phyloP scores from a whole-genome alignment of 2,329 filamentous ascomycete genomes.

The Xenoacremonium recifei region DNA sequence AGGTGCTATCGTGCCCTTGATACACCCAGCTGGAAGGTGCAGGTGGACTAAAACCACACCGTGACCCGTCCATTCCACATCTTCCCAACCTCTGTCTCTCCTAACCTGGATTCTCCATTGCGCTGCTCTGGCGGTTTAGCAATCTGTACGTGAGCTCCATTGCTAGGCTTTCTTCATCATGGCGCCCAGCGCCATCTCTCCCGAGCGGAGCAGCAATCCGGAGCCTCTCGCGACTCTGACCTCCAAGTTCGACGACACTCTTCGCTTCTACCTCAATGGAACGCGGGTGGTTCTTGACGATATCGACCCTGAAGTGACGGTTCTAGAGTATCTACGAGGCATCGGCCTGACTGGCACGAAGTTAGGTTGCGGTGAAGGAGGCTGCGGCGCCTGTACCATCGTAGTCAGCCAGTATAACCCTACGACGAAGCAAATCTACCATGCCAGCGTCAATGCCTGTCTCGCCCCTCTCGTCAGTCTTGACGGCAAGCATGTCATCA shows the following conservation, averaged over 20 bases:
- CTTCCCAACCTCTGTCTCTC: not conserved
- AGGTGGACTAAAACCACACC: not conserved
- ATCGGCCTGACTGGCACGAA: constrained; percentile 95
- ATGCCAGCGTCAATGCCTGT: constrained; percentile 95
- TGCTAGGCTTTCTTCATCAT: too few species aligned
- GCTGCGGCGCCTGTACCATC: constrained; percentile 94
- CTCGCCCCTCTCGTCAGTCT: constrained; percentile 88
- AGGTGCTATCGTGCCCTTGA: too few species aligned
- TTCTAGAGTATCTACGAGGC: constrained; percentile 89
- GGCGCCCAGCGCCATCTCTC: constrained; percentile 56
- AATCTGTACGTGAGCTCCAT: not conserved
- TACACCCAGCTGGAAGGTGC: too few species aligned
- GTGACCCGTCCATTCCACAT: not conserved
- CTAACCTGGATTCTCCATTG: not conserved
- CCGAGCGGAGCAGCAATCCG: constrained; percentile 38
- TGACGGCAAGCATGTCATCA: constrained; percentile 97
- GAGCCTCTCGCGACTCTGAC: constrained; percentile 53
- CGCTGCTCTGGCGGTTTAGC: too few species aligned
- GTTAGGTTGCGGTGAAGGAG: constrained; percentile 92
- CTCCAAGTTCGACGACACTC: constrained; percentile 77
- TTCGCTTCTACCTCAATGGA: constrained; percentile 93
- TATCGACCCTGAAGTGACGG: constrained; percentile 85
- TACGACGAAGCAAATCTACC: constrained; percentile 88
- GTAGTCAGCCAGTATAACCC: constrained; percentile 93
- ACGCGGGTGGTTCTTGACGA: constrained; percentile 83